These are phyloP conservation scores for Pleurotus cornucopiae DNA, from an alignment of 768 basidiomycete genomes.

Conservation along the genomic window DNA sequence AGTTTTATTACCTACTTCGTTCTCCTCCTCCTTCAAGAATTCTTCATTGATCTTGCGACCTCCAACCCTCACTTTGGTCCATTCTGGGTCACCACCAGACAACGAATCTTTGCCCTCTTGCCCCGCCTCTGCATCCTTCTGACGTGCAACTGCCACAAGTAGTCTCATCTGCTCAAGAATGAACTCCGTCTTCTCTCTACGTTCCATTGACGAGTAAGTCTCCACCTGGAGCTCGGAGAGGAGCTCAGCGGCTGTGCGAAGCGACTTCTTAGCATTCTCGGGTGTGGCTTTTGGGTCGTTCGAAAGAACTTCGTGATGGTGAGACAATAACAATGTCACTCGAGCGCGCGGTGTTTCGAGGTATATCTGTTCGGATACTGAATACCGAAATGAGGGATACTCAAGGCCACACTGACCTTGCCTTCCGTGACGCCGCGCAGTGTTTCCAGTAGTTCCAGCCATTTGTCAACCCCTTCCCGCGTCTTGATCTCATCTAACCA, in stretches of 20 bases:
- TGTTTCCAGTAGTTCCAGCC: conserved; percentile 88
- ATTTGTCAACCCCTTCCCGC: conserved; percentile 63
- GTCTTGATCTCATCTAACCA: conserved; percentile 79
- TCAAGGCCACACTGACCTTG: conserved; percentile 57
- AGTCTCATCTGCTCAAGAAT: conserved; percentile 97
- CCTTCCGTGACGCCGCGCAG: conserved; percentile 92
- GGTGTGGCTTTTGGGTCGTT: conserved; percentile 38
- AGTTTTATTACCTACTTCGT: conserved; percentile 56
- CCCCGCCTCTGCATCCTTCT: conserved; percentile 68
- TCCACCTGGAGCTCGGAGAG: conserved; percentile 96
- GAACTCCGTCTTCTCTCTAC: conserved; percentile 96
- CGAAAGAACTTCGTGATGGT: conserved; percentile 76
- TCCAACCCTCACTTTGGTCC: conserved; percentile 89
- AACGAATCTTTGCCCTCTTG: conserved; percentile 60
- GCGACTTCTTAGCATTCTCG: conserved; percentile 55
- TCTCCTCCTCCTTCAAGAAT: conserved; percentile 84
- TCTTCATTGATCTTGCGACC: conserved; percentile 92
- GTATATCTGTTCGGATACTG: conserved; percentile 63
- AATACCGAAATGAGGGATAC: neutral
- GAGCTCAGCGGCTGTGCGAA: conserved; percentile 86
- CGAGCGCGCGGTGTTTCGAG: conserved; percentile 95
- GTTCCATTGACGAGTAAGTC: conserved; percentile 98
- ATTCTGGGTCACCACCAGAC: conserved; percentile 80
- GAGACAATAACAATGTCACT: conserved; percentile 82
- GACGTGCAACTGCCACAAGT: conserved; percentile 68